Percentiles rank a stretch among this genome's conserved stretches.
phyloP scores from a whole-genome alignment of 495 filamentous ascomycete genomes.

The Aspergillus nidulans region DNA sequence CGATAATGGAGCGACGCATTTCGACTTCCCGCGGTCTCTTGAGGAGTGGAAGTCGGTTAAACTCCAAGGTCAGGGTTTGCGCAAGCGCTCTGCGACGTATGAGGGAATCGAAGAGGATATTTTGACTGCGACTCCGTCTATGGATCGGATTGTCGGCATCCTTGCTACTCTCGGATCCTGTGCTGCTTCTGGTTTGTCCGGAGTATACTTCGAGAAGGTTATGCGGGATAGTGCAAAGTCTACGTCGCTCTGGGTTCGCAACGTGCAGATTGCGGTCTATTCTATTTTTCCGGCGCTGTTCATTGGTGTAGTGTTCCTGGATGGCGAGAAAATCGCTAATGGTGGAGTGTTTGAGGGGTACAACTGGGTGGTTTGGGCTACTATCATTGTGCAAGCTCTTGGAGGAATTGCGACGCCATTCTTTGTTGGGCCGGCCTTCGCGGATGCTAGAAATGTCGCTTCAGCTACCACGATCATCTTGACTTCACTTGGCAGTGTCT shows the following conservation, averaged over 20 bases:
- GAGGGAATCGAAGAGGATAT: conserved; percentile 87
- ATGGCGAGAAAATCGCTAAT: conserved; percentile 76
- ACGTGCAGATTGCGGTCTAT: conserved; percentile 90
- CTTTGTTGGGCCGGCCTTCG: conserved; percentile 71
- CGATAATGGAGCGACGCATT: conserved; percentile 44
- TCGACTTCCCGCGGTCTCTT: conserved; percentile 71
- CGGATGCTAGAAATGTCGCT: conserved; percentile 77
- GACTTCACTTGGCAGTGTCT: conserved; percentile 77
- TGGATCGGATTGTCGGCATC: conserved; percentile 76
- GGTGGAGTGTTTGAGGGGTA: conserved; percentile 92
- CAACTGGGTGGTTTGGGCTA: conserved; percentile 84
- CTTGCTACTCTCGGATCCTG: conserved; percentile 71
- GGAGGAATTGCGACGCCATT: conserved; percentile 81
- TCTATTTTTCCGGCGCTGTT: conserved; percentile 83
- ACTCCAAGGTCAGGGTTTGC: conserved; percentile 41
- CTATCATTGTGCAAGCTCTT: conserved; percentile 73
- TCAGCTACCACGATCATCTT: conserved; percentile 85
- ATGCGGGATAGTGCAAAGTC: conserved; percentile 71
- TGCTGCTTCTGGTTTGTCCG: conserved; percentile 73
- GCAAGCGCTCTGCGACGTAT: conserved; percentile 85
- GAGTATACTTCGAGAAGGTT: conserved; percentile 93
- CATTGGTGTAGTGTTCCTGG: conserved; percentile 78
- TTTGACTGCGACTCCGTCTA: conserved; percentile 53
- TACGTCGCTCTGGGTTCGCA: conserved; percentile 83
- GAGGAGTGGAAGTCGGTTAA: conserved; percentile 48